Evolutionary conservation across 108 stramenopile genomes (phyloP), one percentile per base, ranked within the genome.

Genomic region (Nitzschia putrida): DNA sequence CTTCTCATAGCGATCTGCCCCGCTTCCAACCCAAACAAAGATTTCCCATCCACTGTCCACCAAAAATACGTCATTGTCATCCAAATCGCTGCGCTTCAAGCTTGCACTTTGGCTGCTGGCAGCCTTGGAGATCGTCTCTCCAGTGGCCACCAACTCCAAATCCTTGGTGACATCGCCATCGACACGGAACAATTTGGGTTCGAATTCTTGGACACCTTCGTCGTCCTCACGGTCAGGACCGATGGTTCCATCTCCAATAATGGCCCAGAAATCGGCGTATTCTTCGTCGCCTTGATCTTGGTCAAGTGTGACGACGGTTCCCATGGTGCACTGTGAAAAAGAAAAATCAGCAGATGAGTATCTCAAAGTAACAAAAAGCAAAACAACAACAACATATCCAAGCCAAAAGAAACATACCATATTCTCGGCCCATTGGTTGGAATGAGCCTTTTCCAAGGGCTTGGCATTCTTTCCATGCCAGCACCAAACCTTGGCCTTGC

Each of bases 21-120:
- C 78, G 52, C 77, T 85, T 6, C 95, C 95, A 45, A 93, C 64
- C 91, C 91, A 96, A n/a, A 90, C 64, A 75, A 72, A 91, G 24
- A 92, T 60, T 45, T 87, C 76, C 72, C 71, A 77, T n/a, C 89
- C 89, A 51, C 73, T 74, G 69, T 93, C 90, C 23, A 96, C 42
- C 16, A 96, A 42, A 73, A 79, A 91, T 18, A 91, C 88, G 60
- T 88, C 85, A 65, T 78, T 49, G n/a, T 82, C 68, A 26, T 72
- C 70, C 9, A 94, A 58, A 21, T 34, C 65, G 40, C 20, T 23
- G 20, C 75, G 82, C 43, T 76, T 83, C 7, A 72, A 67, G 41
- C 79, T 45, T 10, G 39, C 20, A 12, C 26, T 16, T 24, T 18
- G 21, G 0, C 21, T 34, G 18, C 50, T 52, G 5, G 54, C 40